Conservation (phyloP, 2,329 filamentous ascomycete genomes). For the Colletotrichum sp. region DNA sequence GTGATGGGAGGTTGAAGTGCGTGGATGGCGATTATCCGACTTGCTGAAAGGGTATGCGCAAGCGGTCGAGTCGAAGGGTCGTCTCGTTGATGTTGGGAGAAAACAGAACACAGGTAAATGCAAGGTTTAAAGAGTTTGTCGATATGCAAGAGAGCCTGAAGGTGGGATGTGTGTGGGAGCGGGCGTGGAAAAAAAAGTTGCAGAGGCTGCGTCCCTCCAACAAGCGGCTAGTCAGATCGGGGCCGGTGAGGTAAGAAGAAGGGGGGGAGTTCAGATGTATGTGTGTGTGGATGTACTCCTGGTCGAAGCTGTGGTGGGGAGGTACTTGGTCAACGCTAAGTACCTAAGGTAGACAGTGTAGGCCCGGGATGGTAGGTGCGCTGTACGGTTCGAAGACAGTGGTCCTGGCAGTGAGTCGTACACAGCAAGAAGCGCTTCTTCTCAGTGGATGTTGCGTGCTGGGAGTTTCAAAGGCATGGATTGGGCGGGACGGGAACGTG, state of each 20-base stretch:
- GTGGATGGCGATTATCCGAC: slow-evolving; percentile 8
- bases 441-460: background rate
- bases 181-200: slow-evolving; percentile 19
- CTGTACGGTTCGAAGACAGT: background rate
- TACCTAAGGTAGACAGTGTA: background rate
- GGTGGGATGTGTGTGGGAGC: slow-evolving; percentile 16
- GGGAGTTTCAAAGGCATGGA: background rate
- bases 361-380: background rate
- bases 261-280: background rate
- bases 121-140: slow-evolving; percentile 20
- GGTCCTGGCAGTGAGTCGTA: background rate
- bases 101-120: slow-evolving; percentile 9
- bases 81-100: slow-evolving; percentile 8
- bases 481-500: background rate
- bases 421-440: background rate
- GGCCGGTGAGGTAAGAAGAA: slow-evolving; percentile 4
- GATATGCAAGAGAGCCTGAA: slow-evolving; percentile 18
- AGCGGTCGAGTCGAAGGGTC: slow-evolving; percentile 16
- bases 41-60: slow-evolving; percentile 14
- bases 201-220: background rate
- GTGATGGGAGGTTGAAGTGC: background rate
- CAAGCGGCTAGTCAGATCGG: background rate
- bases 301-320: background rate
- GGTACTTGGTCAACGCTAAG: background rate
- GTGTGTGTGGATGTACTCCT: background rate